These are phyloP conservation scores for Omphalotus olearius DNA, from an alignment of 1,284 basidiomycete species.

Conservation along the genomic window DNA sequence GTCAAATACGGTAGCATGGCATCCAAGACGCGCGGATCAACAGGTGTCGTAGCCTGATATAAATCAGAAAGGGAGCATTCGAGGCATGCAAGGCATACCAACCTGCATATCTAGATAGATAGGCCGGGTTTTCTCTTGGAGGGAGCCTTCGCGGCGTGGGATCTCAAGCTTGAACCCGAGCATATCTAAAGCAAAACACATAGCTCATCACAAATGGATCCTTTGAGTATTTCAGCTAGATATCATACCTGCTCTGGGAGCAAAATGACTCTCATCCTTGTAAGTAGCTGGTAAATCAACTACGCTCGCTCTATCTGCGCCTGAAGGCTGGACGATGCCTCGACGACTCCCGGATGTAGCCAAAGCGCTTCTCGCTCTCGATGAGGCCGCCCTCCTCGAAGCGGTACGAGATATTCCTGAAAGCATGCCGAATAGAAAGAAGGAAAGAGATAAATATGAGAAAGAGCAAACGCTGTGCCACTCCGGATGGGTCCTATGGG, in stretches of 20 bases:
- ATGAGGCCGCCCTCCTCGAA: constrained; percentile 25
- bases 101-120: constrained; percentile 98
- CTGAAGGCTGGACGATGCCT: constrained; percentile 70
- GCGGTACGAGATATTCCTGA: constrained; percentile 46
- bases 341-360: constrained; percentile 27
- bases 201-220: not conserved
- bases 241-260: constrained; percentile 63
- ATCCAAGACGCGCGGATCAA: constrained; percentile 96
- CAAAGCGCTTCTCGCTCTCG: constrained; percentile 15
- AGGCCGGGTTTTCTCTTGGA: constrained; percentile 69
- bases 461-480: not conserved
- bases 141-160: constrained; percentile 57
- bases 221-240: not conserved
- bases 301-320: constrained; percentile 74
- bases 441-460: not conserved
- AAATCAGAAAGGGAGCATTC: constrained; percentile 8
- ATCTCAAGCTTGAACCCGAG: constrained; percentile 84
- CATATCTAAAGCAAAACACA: constrained; percentile 57
- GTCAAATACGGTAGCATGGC: constrained; percentile 96
- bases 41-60: constrained; percentile 88
- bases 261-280: constrained; percentile 64
- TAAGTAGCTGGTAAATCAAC: constrained; percentile 74
- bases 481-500: no score
- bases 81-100: constrained; percentile 17
- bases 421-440: constrained; percentile 38